These are phyloP conservation scores for Cryptosporidium tyzzeri DNA, from an alignment of 169 alveolate species.

Conservation along the genomic window DNA sequence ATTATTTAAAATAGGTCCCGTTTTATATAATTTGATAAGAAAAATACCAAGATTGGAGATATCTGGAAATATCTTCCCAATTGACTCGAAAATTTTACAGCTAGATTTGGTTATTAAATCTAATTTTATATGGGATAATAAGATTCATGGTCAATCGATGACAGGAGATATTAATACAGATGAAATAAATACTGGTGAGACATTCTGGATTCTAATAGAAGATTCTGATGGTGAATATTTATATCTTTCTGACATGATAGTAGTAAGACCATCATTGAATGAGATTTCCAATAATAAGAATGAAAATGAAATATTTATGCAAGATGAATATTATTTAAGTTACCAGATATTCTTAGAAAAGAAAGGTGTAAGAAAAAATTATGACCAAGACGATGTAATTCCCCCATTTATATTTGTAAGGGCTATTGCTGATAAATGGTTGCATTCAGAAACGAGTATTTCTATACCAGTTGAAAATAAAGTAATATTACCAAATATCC, in stretches of 20 bases:
- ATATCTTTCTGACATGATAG: conserved; percentile 82
- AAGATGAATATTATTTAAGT: conserved; percentile 42
- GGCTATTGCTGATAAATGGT: conserved; percentile 94
- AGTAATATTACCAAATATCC: conserved; percentile 93
- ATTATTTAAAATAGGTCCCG: conserved; percentile 33
- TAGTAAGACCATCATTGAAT: conserved; percentile 20
- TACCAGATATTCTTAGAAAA: conserved; percentile 72
- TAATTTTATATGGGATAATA: conserved; percentile 94
- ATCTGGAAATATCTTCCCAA: conserved; percentile 24
- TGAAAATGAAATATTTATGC: conserved; percentile 20
- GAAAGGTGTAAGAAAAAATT: not conserved
- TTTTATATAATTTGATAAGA: conserved; percentile 53
- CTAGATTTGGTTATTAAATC: conserved; percentile 84
- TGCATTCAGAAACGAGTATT: conserved; percentile 82
- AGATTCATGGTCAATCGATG: conserved; percentile 76
- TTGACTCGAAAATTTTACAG: conserved; percentile 42
- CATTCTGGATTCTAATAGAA: conserved; percentile 96
- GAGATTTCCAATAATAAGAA: not conserved
- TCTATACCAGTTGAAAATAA: conserved; percentile 89
- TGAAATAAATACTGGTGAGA: conserved; percentile 91
- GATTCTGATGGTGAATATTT: conserved; percentile 97
- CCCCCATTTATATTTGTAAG: conserved; percentile 96
- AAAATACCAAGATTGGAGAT: conserved; percentile 43
- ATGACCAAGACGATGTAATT: conserved; percentile 82
- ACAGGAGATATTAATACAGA: conserved; percentile 43